Evolutionary conservation across 208 protist genomes (phyloP).

Genomic region (Naegleria gruberi): DNA sequence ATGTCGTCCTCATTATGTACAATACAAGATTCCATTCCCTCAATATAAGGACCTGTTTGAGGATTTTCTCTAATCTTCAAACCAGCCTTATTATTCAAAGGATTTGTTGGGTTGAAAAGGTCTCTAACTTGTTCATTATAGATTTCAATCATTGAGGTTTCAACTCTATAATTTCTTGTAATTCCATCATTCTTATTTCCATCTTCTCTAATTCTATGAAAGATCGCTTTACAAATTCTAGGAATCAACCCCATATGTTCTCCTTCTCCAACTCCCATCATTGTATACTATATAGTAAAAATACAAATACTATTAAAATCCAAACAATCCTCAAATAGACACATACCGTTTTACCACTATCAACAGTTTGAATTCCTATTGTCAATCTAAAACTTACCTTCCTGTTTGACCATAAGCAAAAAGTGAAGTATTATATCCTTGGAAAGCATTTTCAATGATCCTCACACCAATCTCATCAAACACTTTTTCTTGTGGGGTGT

Average conservation of each 20-base stretch:
- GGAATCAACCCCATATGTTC: constrained; percentile 33
- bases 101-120: constrained; percentile 54
- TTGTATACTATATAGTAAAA: constrained; percentile 23
- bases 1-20: constrained; percentile 62
- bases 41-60: constrained; percentile 62
- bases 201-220: constrained; percentile 8
- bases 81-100: not conserved
- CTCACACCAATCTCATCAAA: constrained; percentile 42
- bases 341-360: constrained; percentile 8
- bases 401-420: constrained; percentile 54
- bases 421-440: constrained; percentile 48
- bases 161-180: constrained; percentile 28
- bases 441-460: constrained; percentile 46
- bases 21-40: constrained; percentile 54
- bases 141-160: constrained; percentile 37
- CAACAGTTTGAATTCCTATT: not conserved
- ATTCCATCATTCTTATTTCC: not conserved
- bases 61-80: constrained; percentile 60
- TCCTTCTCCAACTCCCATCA: constrained; percentile 21
- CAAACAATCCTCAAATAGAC: not conserved
- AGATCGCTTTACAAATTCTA: constrained; percentile 27
- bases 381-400: constrained; percentile 41
- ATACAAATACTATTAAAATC: constrained; percentile 13
- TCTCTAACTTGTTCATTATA: constrained; percentile 52
- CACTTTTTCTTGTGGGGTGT: constrained; percentile 38